These are phyloP conservation scores for Acarospora socialis DNA, from an alignment of 2,329 filamentous ascomycete genomes.

Conservation along the genomic window DNA sequence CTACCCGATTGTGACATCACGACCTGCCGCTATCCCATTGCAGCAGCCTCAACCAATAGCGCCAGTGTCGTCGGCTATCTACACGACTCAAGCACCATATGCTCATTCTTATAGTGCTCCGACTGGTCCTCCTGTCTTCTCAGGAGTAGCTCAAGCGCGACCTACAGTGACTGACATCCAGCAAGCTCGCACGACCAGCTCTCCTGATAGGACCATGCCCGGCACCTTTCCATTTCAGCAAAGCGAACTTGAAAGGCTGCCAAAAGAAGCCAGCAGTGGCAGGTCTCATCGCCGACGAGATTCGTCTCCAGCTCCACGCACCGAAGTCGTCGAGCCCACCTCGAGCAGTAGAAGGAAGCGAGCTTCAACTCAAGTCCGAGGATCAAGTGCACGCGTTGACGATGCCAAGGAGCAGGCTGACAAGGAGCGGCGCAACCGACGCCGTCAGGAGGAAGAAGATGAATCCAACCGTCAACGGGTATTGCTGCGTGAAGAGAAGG, in stretches of 20 bases:
- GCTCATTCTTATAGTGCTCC: conserved; percentile 28
- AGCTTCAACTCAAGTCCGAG: conserved; percentile 22
- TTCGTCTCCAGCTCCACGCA: conserved; percentile 31
- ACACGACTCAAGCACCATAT: conserved; percentile 33
- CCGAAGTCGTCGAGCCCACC: conserved; percentile 15
- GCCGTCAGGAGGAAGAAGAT: conserved; percentile 18
- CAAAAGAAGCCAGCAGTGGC: conserved; percentile 5
- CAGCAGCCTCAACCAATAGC: conserved; percentile 71
- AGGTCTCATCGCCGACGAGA: conserved; percentile 28
- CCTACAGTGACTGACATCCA: conserved; percentile 14
- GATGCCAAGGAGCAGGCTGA: conserved; percentile 42
- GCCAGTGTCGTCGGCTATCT: conserved; percentile 56
- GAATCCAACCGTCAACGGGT: conserved; percentile 17
- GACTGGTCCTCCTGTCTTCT: conserved; percentile 27
- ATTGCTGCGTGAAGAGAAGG: conserved; percentile 13
- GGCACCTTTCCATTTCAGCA: conserved; percentile 5
- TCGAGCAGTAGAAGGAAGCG: conserved; percentile 20
- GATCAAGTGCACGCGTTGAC: conserved; percentile 41
- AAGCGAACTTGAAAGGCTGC: neutral
- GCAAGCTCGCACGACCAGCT: conserved; percentile 10
- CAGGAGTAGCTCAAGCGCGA: no score
- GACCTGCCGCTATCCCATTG: conserved; percentile 52
- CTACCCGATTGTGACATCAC: conserved; percentile 27
- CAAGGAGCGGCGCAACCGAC: conserved; percentile 28
- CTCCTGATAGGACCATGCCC: conserved; percentile 1